These are phyloP conservation scores for Metschnikowia proteae DNA, from an alignment of 805 yeast species.

Conservation along the genomic window DNA sequence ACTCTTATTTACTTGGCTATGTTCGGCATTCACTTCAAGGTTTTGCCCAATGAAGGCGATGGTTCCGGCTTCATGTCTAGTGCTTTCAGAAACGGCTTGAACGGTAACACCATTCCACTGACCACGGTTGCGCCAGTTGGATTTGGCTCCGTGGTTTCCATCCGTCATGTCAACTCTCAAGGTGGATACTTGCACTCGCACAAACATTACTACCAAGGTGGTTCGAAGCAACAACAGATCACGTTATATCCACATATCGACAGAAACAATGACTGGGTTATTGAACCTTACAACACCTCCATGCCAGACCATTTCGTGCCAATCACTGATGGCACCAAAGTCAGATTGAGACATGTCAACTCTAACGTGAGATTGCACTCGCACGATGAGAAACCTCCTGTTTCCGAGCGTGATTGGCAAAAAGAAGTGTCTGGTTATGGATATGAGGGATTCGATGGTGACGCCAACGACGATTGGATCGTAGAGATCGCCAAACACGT, in stretches of 20 bases:
- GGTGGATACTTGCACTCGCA: slow-evolving; percentile 89
- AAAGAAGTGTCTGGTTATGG: slow-evolving; percentile 80
- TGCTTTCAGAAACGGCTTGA: slow-evolving; percentile 63
- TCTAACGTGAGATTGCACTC: slow-evolving; percentile 73
- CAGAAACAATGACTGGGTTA: slow-evolving; percentile 65
- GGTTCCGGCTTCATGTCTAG: slow-evolving; percentile 71
- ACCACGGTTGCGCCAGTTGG: slow-evolving; percentile 66
- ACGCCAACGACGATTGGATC: slow-evolving; percentile 78
- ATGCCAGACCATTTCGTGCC: slow-evolving; percentile 59
- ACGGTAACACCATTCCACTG: slow-evolving; percentile 57
- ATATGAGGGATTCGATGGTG: slow-evolving; percentile 71
- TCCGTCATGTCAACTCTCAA: slow-evolving; percentile 65
- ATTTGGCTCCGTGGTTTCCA: slow-evolving; percentile 60
- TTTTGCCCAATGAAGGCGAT: slow-evolving; percentile 60
- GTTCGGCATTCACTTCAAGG: slow-evolving; percentile 61
- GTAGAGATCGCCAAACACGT: slow-evolving; percentile 62
- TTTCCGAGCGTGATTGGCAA: slow-evolving; percentile 76
- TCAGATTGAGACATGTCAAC: slow-evolving; percentile 58
- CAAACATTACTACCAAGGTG: slow-evolving; percentile 63
- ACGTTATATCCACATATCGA: slow-evolving; percentile 79
- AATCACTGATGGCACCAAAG: slow-evolving; percentile 63
- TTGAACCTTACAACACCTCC: slow-evolving; percentile 63
- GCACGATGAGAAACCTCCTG: slow-evolving; percentile 79
- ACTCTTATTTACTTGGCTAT: slow-evolving; percentile 49
- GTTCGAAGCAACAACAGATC: slow-evolving; percentile 81